phyloP scores from a whole-genome alignment of 805 yeast species.

The Ogataea polymorpha region DNA sequence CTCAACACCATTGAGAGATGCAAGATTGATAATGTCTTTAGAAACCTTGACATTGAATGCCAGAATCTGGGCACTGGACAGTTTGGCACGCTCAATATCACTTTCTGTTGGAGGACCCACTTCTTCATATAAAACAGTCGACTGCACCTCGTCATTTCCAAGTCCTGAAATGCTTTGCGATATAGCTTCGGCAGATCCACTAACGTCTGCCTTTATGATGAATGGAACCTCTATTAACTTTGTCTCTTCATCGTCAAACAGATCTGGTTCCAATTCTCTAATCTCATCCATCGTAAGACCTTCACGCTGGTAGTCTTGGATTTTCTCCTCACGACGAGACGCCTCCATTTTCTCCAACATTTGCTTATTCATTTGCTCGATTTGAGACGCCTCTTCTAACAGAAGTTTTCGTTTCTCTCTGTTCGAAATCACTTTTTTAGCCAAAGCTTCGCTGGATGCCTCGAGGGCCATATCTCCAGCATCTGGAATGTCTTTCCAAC shows the following conservation, averaged over 20 bases:
- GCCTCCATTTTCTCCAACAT: conserved; percentile 55
- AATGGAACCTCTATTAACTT: conserved; percentile 45
- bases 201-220: conserved; percentile 86
- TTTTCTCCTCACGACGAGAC: conserved; percentile 48
- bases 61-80: conserved; percentile 69
- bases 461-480: conserved; percentile 85
- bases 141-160: conserved; percentile 83
- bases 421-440: conserved; percentile 70
- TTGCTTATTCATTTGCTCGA: conserved; percentile 67
- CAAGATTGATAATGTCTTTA: conserved; percentile 56
- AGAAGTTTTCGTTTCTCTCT: conserved; percentile 53
- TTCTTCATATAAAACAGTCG: conserved; percentile 65
- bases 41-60: conserved; percentile 76
- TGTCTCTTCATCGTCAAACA: conserved; percentile 31
- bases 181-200: conserved; percentile 94
- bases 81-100: conserved; percentile 64
- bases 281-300: conserved; percentile 56
- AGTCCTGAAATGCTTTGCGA: conserved; percentile 72
- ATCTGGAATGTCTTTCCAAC: conserved; percentile 91
- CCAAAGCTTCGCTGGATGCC: conserved; percentile 69
- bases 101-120: conserved; percentile 75
- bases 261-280: conserved; percentile 32
- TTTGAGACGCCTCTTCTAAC: conserved; percentile 57
- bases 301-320: conserved; percentile 54
- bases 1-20: conserved; percentile 53